phyloP scores from a whole-genome alignment of 2,329 filamentous ascomycete species.

The Grosmannia huntii region DNA sequence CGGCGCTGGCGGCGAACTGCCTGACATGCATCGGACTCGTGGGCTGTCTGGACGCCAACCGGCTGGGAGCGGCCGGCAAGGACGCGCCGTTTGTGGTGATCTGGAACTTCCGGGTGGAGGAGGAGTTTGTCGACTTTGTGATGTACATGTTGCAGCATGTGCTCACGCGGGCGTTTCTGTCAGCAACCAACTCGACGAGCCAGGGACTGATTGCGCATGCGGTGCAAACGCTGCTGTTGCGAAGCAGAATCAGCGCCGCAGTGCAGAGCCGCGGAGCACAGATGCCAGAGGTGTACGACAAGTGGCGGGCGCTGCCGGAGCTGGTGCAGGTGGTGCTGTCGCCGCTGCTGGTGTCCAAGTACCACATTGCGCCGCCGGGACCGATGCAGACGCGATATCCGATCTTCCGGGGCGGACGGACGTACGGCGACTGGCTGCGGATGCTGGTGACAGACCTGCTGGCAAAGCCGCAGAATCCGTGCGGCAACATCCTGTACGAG shows the following conservation, averaged over 20 bases:
- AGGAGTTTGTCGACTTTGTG: constrained; percentile 76
- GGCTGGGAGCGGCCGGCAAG: constrained; percentile 66
- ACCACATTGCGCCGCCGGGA: constrained; percentile 54
- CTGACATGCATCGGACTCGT: constrained; percentile 77
- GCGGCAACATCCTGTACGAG: constrained; percentile 66
- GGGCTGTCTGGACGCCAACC: constrained; percentile 83
- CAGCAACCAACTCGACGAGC: constrained; percentile 72
- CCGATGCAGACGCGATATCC: constrained; percentile 55
- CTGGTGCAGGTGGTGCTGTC: constrained; percentile 68
- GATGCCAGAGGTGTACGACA: constrained; percentile 49
- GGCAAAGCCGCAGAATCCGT: constrained; percentile 59
- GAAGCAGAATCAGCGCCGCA: constrained; percentile 57
- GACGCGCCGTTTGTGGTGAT: constrained; percentile 75
- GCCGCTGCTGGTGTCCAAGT: constrained; percentile 78
- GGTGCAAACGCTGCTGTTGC: constrained; percentile 81
- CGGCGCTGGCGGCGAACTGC: constrained; percentile 58
- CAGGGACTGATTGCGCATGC: constrained; percentile 89
- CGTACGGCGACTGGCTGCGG: constrained; percentile 72
- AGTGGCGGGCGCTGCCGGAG: constrained; percentile 70
- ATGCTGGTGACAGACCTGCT: constrained; percentile 72
- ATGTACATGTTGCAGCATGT: constrained; percentile 77
- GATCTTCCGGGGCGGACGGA: constrained; percentile 55
- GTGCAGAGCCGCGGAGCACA: constrained; percentile 24
- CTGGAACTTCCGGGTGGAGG: constrained; percentile 68
- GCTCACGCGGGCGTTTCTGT: constrained; percentile 81